phyloP scores from a whole-genome alignment of 2,329 filamentous ascomycete genomes.

The Endoconidiophora laricicola region DNA sequence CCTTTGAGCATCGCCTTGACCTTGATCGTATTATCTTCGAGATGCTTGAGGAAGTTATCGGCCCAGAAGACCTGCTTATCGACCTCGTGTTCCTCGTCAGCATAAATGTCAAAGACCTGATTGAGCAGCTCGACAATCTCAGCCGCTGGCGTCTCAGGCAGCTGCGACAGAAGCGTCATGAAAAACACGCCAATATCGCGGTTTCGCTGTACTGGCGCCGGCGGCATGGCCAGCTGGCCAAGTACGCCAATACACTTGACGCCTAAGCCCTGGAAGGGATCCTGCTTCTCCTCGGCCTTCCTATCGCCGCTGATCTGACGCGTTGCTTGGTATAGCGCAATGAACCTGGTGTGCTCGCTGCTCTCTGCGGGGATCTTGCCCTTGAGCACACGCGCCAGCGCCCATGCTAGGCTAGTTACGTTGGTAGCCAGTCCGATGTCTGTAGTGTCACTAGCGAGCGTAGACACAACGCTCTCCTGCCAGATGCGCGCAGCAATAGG shows the following conservation, averaged over 20 bases:
- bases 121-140: conserved; percentile 48
- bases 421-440: conserved; percentile 44
- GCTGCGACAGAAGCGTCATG: conserved; percentile 33
- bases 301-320: conserved; percentile 15
- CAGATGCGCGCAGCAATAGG: conserved; percentile 39
- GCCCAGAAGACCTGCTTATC: conserved; percentile 49
- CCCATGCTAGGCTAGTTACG: conserved; percentile 51
- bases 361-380: conserved; percentile 15
- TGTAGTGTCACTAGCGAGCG: conserved; percentile 43
- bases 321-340: conserved; percentile 46
- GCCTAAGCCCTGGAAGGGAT: conserved; percentile 41
- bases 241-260: conserved; percentile 53
- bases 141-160: conserved; percentile 36
- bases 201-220: conserved; percentile 37
- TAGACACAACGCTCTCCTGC: conserved; percentile 36
- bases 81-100: conserved; percentile 39
- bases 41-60: conserved; percentile 39
- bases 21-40: conserved; percentile 38
- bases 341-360: conserved; percentile 45
- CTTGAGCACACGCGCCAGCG: conserved; percentile 37
- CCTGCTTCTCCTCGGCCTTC: conserved; percentile 13
- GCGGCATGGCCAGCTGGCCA: conserved; percentile 42
- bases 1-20: conserved; percentile 39
- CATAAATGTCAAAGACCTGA: conserved; percentile 52
- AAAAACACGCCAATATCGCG: conserved; percentile 48